Base-by-base conservation (phyloP, 2,329 filamentous ascomycete genomes). In the Cytospora chrysosperma region DNA sequence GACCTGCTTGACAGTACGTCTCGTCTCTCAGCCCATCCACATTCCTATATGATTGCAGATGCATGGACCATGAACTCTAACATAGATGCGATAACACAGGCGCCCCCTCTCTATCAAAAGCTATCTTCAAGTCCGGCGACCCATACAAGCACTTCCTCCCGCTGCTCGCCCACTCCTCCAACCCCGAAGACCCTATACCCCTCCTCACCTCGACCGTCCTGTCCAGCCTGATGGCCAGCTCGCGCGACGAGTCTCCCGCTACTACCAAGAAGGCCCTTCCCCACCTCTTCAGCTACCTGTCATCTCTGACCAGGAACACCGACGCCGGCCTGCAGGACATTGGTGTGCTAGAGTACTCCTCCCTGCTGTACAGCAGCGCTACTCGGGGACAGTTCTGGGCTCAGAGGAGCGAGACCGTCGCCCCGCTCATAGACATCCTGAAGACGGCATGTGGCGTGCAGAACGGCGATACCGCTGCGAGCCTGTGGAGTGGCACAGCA, bases 291-390 rank as follows among this genome's bases (percentile, higher is more conserved):
- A 88, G 85, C 72, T 98, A 97, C 76, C 86, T 98, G 32, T 91
- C 93, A 9, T 87, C 88, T 59, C 82, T 98, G 62, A 88, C 91
- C 64, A 93, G 93, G 80, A 92, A 88, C 73, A 85, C 90, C 50
- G 95, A 99, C 77, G 90, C 91, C 61, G 92, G 92, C 47, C 83
- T 96, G 62, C 95, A 99, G 77, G 95, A 99, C 73, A 97, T 98
- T 73, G 94, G 93, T 28, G 93, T 98, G 15, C 91, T 95, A 72
- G 87, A 94, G 73, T 96, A 94, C 77, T 97, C 95, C 40, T 84
- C 90, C 24, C 81, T 99, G 34, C 82, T 99, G 34, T 88, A 92
- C 66, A 91, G 88, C 47, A 85, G 82, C 66, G 86, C 86, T 63
- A 86, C 93, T 4, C 86, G 95, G 68, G 83, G 88, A 69, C 83